A percentile compares a stretch with the other conserved stretches of the same genome.
Evolutionary conservation across 495 filamentous ascomycete species (phyloP).

Genomic region (Xylaria sp.): DNA sequence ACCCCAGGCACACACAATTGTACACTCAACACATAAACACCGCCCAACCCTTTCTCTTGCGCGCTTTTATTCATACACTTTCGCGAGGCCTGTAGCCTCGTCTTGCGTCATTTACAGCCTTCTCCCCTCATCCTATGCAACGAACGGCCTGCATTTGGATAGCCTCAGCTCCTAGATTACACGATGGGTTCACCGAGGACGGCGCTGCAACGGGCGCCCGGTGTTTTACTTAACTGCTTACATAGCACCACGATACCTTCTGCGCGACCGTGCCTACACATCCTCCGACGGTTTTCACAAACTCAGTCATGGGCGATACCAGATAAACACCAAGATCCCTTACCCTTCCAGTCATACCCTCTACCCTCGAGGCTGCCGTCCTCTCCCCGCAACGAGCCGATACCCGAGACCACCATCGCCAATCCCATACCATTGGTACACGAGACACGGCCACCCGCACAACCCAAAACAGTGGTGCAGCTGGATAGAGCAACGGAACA

Average conservation of each 20-base stretch:
- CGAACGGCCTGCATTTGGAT: neutral
- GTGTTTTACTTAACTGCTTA: conserved; percentile 57
- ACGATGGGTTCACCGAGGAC: conserved; percentile 40
- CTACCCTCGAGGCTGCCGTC: conserved; percentile 65
- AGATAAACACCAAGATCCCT: conserved; percentile 73
- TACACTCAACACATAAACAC: neutral
- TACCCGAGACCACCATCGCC: conserved; percentile 74
- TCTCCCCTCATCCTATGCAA: conserved; percentile 14
- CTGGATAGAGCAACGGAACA: conserved; percentile 56
- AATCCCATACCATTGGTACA: conserved; percentile 60
- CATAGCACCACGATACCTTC: conserved; percentile 46
- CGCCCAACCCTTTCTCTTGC: neutral
- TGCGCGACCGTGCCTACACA: conserved; percentile 55
- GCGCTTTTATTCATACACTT: neutral
- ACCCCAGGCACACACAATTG: neutral
- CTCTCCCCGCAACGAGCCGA: conserved; percentile 69
- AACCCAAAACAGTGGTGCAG: conserved; percentile 38
- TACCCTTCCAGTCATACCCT: conserved; percentile 78
- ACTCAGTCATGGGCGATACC: conserved; percentile 60
- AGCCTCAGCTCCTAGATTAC: conserved; percentile 8
- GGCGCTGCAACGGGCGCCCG: conserved; percentile 58
- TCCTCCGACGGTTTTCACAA: conserved; percentile 72
- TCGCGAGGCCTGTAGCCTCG: neutral
- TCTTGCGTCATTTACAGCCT: conserved; percentile 16
- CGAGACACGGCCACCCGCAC: conserved; percentile 58